Base-by-base conservation (phyloP, 371 early-diverging fungal species). In the Fennellomyces sp. region DNA sequence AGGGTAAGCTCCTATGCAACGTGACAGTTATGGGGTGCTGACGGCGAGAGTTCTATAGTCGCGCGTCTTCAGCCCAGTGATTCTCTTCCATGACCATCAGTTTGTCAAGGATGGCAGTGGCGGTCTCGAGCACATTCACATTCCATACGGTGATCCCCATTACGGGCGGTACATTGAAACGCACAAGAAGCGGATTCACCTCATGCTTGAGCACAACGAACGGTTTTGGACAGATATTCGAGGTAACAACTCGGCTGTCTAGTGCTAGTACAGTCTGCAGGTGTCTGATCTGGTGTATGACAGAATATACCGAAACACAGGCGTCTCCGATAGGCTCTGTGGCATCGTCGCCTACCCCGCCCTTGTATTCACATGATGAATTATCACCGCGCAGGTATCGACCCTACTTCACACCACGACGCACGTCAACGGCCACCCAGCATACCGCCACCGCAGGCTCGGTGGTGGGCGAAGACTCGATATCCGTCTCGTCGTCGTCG, bases 41-140 rank as follows among this genome's bases (percentile, higher is more conserved):
- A 52, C 27, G 28, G 15, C n/a, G n/a, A n/a, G n/a, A n/a, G n/a
- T 36, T 13, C 17, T 36, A 5, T 19, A 58, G 64, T 58, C 56
- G 50, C 71, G 75, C 41, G 56, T 61, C 25, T 75, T 75, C 52
- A 68, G 64, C 41, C 75, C 75, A 26, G 66, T 75, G 61, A 75
- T 75, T 31, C 62, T 75, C 12, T 75, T 70, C 45, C 75, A 75
- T 57, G 75, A 75, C 55, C 71, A 75, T 54, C 60, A 64, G 26
- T 75, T 51, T 57, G 57, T 68, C 27, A 68, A 70, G 36, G 66
- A 70, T 21, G 56, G 61, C 25, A 59, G 68, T 23, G 68, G 68
- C 19, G 53, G 65, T 29, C 60, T 65, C 30, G 58, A 68, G 42
- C 75, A 75, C 63, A 55, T 70, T 39, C 73, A 67, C 41, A 66